Evolutionary conservation across 1,284 basidiomycete species (phyloP), one percentile per base, ranked within the genome.

Genomic region (Xerocomus amazonicus): DNA sequence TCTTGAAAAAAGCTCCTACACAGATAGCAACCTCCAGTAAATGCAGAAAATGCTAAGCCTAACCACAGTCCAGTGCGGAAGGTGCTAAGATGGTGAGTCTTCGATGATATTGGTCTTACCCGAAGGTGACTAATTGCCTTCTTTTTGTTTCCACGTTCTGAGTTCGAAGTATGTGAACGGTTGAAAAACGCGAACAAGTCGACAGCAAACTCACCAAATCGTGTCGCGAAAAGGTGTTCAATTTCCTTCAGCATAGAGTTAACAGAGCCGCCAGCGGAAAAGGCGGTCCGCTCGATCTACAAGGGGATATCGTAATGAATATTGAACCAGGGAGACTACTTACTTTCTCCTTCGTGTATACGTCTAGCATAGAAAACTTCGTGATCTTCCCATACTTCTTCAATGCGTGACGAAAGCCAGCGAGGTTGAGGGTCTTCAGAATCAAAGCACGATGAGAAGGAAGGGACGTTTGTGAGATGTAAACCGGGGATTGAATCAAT

Each of bases 341-440:
- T 51, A 89, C 87, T 61, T 83, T 84, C 60, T 90, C 86, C 13
- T 75, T 72, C 72, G 83, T 89, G 66, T 89, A 95, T 51, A 81
- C 78, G 32, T 84, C 78, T 65, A 87, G 81, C 2, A 75, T 78
- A 34, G 77, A 70, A 16, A 87, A 84, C 63, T 78, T 81, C 2
- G 90, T 88, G 4, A 81, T 75, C 70, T 96, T 97, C 63, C 96
- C 92, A 61, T 93, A 96, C 71, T 97, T 98, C 71, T 97, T 97
- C 54, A 97, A 65, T 0, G 88, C 89, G 65, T 97, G 97, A 27
- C 90, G 77, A 65, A 97, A 94, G 0, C 93, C 95, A 2, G 90
- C 92, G 9, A 93, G 67, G 64, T 97, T 97, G 44, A 97, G 70
- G 45, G 92, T 85, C 85, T 26, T 19, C 7, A 9, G 23, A 19